phyloP scores from a whole-genome alignment of 2,329 filamentous ascomycete species.

The Metarhizium robertsii region DNA sequence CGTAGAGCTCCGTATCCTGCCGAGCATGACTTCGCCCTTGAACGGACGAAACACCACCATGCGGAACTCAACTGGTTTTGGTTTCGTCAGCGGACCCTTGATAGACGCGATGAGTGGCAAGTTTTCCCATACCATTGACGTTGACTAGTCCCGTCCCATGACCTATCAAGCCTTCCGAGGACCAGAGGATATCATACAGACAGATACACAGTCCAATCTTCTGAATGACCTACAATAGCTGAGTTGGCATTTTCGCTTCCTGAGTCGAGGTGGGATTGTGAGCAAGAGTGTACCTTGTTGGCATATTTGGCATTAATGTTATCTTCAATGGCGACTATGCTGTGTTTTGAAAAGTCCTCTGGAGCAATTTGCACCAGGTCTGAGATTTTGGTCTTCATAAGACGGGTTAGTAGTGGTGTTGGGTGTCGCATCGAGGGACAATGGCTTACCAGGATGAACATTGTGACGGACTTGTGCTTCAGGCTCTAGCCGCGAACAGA shows the following conservation, averaged over 20 bases:
- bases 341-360: conserved; percentile 77
- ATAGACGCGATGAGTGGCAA: background rate
- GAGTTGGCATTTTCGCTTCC: background rate
- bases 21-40: conserved; percentile 85
- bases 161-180: conserved; percentile 88
- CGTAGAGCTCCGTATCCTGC: conserved; percentile 68
- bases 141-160: conserved; percentile 89
- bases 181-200: conserved; percentile 81
- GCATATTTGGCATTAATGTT: conserved; percentile 96
- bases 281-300: conserved; percentile 56
- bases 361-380: conserved; percentile 92
- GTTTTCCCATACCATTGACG: conserved; percentile 61
- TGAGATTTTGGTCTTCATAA: conserved; percentile 71
- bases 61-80: conserved; percentile 74
- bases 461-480: conserved; percentile 12
- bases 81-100: background rate
- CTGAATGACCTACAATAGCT: conserved; percentile 61
- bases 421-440: background rate
- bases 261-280: background rate
- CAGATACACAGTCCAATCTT: conserved; percentile 90
- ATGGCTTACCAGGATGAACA: conserved; percentile 41
- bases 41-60: conserved; percentile 92
- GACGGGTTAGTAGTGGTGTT: background rate
- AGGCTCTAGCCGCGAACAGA: background rate
- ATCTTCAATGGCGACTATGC: conserved; percentile 80